Percentiles rank a stretch among this genome's conserved stretches.
Conservation (phyloP, 139 green algal species). For the Chlorella sp. region DNA sequence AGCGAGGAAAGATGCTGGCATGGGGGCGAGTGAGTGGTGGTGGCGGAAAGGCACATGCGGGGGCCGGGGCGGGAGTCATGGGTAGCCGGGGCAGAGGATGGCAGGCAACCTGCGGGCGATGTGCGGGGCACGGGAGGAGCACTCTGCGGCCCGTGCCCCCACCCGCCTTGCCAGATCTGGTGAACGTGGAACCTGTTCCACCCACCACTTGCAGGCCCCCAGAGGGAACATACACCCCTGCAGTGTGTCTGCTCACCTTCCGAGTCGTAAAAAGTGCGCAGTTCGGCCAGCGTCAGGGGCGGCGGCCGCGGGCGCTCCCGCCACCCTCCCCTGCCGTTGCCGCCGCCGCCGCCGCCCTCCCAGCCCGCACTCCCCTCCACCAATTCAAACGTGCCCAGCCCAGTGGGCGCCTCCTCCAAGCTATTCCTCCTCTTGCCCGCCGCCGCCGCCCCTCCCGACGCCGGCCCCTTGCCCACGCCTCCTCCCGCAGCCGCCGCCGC, state of each 20-base stretch:
- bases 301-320: constrained; percentile 3
- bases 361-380: constrained; percentile 53
- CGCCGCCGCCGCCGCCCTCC: neutral
- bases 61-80: neutral
- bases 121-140: no score
- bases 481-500: neutral
- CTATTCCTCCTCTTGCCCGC: constrained; percentile 1
- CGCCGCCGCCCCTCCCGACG: neutral
- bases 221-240: no score
- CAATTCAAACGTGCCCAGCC: constrained; percentile 76
- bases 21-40: neutral
- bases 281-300: constrained; percentile 53
- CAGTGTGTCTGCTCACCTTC: constrained; percentile 17
- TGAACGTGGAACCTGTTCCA: no score
- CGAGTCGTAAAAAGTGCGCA: constrained; percentile 56
- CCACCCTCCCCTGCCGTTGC: constrained; percentile 25
- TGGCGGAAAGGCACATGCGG: neutral
- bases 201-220: neutral
- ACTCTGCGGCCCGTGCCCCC: no score
- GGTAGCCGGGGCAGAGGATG: neutral
- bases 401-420: constrained; percentile 49
- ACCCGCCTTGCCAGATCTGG: no score
- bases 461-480: neutral
- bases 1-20: neutral
- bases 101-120: neutral